Percentiles rank a stretch among this genome's conserved stretches.
Evolutionary conservation across 345 rosid genomes (phyloP).

Genomic region (Trapa incisa): DNA sequence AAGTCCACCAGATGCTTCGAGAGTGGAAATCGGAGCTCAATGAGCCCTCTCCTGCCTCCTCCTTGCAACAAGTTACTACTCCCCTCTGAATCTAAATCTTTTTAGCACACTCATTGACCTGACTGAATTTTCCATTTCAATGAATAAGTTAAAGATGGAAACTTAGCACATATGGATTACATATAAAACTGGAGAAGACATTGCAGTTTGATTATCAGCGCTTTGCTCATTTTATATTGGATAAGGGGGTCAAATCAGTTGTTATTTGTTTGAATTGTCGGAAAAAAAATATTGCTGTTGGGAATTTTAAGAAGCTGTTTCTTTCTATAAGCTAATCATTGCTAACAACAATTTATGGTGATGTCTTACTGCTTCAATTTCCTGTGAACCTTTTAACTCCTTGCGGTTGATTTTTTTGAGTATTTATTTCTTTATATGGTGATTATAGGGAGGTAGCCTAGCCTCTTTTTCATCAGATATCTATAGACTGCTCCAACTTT

Average conservation of each 20-base stretch:
- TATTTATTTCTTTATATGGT: constrained; percentile 4
- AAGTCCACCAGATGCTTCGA: constrained; percentile 98
- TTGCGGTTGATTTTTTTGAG: constrained; percentile 2
- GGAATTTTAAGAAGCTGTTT: background rate
- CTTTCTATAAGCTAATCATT: background rate
- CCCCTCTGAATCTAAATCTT: background rate
- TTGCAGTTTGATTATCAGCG: background rate
- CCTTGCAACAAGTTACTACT: constrained; percentile 81
- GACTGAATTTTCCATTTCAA: background rate
- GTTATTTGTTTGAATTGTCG: background rate
- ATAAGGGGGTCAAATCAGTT: background rate
- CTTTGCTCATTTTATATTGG: background rate
- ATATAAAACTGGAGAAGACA: background rate
- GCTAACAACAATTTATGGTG: background rate
- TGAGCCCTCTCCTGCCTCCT: constrained; percentile 93
- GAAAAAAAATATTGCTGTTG: background rate
- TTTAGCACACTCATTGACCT: background rate
- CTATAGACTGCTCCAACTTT: constrained; percentile 72
- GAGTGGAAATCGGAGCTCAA: constrained; percentile 99
- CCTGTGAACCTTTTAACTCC: background rate
- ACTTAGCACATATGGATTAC: background rate
- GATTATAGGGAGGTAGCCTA: constrained; percentile 60
- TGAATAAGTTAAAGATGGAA: background rate
- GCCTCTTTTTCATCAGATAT: constrained; percentile 84
- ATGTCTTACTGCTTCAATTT: background rate